These are phyloP conservation scores for Hippophae tibetana DNA, from an alignment of 306 rosid genomes.

Conservation along the genomic window DNA sequence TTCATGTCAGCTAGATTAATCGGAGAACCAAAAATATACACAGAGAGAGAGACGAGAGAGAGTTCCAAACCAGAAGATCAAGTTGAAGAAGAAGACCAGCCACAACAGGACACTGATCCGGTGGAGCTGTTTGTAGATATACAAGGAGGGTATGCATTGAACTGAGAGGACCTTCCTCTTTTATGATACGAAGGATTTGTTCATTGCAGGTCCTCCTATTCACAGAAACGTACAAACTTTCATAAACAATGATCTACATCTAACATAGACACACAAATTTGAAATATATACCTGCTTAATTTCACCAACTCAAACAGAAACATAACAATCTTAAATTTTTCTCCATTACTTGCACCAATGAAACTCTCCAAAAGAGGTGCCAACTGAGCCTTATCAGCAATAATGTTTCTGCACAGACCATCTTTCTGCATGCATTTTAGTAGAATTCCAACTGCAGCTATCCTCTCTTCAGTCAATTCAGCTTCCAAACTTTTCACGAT, in stretches of 20 bases:
- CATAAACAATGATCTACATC: conserved; percentile 10
- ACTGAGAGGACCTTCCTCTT: conserved; percentile 74
- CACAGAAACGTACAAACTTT: conserved; percentile 17
- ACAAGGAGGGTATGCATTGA: conserved; percentile 81
- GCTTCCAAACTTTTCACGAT: conserved; percentile 53
- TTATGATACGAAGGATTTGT: conserved; percentile 66
- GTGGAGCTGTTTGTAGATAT: conserved; percentile 60
- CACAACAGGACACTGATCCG: conserved; percentile 62
- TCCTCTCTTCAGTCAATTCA: conserved; percentile 51
- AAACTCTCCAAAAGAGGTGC: conserved; percentile 64
- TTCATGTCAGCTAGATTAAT: background rate
- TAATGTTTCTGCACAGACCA: conserved; percentile 60
- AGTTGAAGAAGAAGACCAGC: conserved; percentile 91
- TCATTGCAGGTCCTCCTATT: conserved; percentile 67
- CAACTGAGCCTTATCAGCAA: conserved; percentile 64
- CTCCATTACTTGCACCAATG: conserved; percentile 37
- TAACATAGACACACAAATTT: conserved; percentile 1
- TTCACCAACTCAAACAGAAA: conserved; percentile 70
- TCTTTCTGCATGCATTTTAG: conserved; percentile 68
- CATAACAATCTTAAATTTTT: conserved; percentile 49
- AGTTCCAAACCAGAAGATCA: conserved; percentile 77
- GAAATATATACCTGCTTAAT: conserved; percentile 48
- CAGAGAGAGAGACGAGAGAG: conserved; percentile 11
- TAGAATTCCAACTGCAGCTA: conserved; percentile 68
- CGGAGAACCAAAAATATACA: conserved; percentile 4